Conservation (phyloP, 352 stramenopile species). For the Phytophthora litchii region DNA sequence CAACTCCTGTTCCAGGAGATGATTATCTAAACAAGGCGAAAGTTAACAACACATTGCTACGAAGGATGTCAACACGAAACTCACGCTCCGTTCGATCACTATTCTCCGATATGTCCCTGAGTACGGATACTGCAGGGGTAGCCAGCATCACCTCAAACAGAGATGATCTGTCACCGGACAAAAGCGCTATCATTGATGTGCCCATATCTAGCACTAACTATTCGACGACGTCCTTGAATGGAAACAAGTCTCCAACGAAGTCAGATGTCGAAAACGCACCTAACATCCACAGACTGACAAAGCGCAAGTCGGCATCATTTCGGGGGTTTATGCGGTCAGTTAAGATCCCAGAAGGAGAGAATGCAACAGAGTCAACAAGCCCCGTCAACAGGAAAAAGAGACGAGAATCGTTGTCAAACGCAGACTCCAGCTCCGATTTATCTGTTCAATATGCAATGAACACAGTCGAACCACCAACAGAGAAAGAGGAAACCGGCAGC, state of each 20-base stretch:
- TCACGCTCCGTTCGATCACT: conserved; percentile 6
- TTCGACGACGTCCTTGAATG: conserved; percentile 1
- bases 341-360: conserved; percentile 10
- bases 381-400: conserved; percentile 19
- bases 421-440: background rate
- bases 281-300: conserved; percentile 17
- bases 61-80: conserved; percentile 8
- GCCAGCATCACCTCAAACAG: background rate
- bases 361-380: conserved; percentile 9
- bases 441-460: conserved; percentile 1
- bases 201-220: background rate
- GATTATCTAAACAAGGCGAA: conserved; percentile 4
- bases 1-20: background rate
- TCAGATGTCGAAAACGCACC: background rate
- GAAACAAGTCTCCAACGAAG: conserved; percentile 5
- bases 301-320: conserved; percentile 26
- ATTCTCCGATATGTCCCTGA: conserved; percentile 1
- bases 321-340: background rate
- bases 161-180: conserved; percentile 1
- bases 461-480: background rate
- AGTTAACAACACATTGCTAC: background rate
- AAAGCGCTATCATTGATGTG: background rate
- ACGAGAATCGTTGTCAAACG: conserved; percentile 10
- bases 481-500: conserved; percentile 1
- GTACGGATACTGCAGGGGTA: background rate